Base-by-base conservation (phyloP, 2,329 filamentous ascomycete species). In the Diaporthe sp. region DNA sequence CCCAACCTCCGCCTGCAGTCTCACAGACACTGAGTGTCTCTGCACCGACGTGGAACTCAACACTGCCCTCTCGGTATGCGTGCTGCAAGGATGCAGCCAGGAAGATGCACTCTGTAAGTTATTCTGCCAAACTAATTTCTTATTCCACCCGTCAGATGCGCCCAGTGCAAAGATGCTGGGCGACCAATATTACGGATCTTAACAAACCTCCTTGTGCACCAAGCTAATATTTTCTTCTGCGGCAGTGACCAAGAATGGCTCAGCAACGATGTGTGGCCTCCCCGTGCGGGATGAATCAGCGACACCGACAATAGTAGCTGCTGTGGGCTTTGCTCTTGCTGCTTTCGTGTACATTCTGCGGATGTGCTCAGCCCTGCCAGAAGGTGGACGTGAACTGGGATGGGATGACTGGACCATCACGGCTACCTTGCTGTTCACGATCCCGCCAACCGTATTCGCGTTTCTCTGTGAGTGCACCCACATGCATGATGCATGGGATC, bases 341-440 rank as follows among this genome's bases (percentile, higher is more conserved):
- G 22, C n/a, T 15, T 68, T 68, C 5, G 64, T 68, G 2, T 68
- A 54, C 45, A 54, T 68, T 13, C 47, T 68, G 47, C 64, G 64
- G 30, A 68, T 68, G 45, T 68, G 64, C 47, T 54, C 64, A 4
- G 45, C 45, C 6, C n/a, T 68, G 13, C 64, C 64, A 4, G 2
- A 30, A n/a, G 35, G 35, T 4, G 47, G 64, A 4, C 64, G 47
- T 40, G 33, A 54, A 9, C 47, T 54, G 5, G 64, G 64, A n/a
- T 68, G 64, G 64, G 64, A 68, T 35, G 64, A 68, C n/a, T 68
- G 47, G 64, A 54, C 47, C 9, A 68, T 68, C 47, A 68, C 64
- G 15, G 64, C 64, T 15, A 68, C 64, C 9, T 17, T 68, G 22
- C 4, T 68, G n/a, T 2, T 68, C 33, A 68, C 64, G 0, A 35